These are phyloP conservation scores for Diaporthe citri DNA, from an alignment of 2,329 filamentous ascomycete genomes.

Conservation along the genomic window DNA sequence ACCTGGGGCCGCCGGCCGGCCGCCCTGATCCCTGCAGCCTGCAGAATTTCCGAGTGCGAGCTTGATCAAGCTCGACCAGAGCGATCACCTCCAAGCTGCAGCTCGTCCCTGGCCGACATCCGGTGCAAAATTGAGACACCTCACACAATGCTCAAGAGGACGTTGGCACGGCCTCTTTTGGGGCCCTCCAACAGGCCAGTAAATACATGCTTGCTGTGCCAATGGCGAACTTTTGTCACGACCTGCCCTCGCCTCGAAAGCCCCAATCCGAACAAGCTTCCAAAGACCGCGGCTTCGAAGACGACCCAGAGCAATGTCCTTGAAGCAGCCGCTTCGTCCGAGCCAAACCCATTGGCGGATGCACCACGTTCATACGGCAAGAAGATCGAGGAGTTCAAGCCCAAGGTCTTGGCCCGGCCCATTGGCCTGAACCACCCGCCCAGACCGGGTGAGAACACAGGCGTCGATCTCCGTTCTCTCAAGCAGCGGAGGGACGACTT, in stretches of 20 bases:
- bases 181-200: constrained; percentile 14
- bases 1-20: constrained; percentile 32
- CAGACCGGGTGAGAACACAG: constrained; percentile 82
- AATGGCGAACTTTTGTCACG: constrained; percentile 63
- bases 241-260: constrained; percentile 53
- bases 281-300: constrained; percentile 38
- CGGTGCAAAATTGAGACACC: neutral
- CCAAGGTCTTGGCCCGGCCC: constrained; percentile 74
- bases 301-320: constrained; percentile 41
- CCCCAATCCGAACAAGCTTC: constrained; percentile 37
- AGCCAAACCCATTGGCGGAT: constrained; percentile 63
- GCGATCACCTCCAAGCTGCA: constrained; percentile 1
- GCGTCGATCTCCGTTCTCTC: constrained; percentile 76
- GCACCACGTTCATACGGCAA: constrained; percentile 73
- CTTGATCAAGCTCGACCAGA: neutral
- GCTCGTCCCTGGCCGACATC: neutral
- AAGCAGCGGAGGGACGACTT: constrained; percentile 82
- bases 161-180: constrained; percentile 3
- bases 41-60: constrained; percentile 16
- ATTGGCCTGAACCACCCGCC: constrained; percentile 86
- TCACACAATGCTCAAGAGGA: constrained; percentile 33
- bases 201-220: constrained; percentile 62
- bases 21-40: constrained; percentile 19
- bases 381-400: constrained; percentile 66
- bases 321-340: constrained; percentile 28